A percentile compares a stretch with the other conserved stretches of the same genome.
phyloP scores from a whole-genome alignment of 2,329 filamentous ascomycete species.

The Magnaporthales sp. region DNA sequence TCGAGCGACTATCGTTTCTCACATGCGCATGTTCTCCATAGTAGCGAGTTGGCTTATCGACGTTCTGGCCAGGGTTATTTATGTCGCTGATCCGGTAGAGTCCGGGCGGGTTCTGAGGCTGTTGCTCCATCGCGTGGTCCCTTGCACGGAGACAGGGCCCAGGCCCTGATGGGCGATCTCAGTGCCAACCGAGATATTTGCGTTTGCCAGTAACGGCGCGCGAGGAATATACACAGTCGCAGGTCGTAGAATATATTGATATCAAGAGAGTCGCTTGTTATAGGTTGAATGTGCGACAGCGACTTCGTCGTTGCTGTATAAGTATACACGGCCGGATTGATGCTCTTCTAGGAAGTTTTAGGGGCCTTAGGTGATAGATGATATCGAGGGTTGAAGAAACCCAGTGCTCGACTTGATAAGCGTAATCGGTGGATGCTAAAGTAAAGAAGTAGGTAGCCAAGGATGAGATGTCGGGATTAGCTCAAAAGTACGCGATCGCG shows the following conservation, averaged over 20 bases:
- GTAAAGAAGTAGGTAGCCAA: too few species aligned
- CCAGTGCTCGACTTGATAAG: neutral
- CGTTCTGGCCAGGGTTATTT: slow-evolving; percentile 5
- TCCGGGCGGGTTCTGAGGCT: neutral
- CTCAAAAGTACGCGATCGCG: neutral
- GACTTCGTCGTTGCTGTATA: neutral
- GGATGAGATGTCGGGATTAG: neutral
- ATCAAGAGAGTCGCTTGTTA: neutral
- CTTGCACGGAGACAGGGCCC: neutral
- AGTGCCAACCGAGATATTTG: neutral
- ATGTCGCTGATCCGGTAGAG: slow-evolving; percentile 4
- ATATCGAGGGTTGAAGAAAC: neutral
- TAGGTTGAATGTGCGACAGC: neutral
- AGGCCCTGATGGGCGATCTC: neutral
- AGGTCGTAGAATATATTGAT: neutral
- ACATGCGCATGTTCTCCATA: slow-evolving; percentile 21
- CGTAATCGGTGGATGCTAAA: neutral
- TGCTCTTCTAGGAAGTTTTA: neutral
- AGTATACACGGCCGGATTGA: neutral
- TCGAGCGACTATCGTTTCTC: neutral
- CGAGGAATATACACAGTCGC: neutral
- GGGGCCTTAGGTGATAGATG: neutral
- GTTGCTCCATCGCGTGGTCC: neutral
- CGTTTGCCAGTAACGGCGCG: neutral
- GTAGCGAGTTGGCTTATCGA: slow-evolving; percentile 1